Percentiles rank a stretch among this genome's conserved stretches.
phyloP scores from a whole-genome alignment of 768 basidiomycete genomes.

The Mycena sanguinolenta region DNA sequence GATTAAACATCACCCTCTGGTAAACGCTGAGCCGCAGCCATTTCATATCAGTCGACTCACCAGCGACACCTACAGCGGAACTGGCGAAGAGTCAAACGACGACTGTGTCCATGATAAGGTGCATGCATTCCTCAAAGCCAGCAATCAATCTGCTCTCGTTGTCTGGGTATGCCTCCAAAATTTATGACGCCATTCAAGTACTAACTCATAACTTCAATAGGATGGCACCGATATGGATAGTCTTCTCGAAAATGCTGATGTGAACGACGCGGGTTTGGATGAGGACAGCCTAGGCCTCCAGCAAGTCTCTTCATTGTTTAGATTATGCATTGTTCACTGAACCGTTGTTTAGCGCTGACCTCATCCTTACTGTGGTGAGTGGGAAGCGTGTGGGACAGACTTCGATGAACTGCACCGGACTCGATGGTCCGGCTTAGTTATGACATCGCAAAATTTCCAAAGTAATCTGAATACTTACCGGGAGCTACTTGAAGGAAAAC shows the following conservation, averaged over 20 bases:
- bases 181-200: neutral
- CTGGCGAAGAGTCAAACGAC: slow-evolving; percentile 13
- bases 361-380: slow-evolving; percentile 14
- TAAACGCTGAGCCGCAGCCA: slow-evolving; percentile 1
- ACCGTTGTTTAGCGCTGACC: slow-evolving; percentile 2
- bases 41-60: neutral
- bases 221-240: slow-evolving; percentile 11
- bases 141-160: slow-evolving; percentile 16
- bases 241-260: slow-evolving; percentile 14
- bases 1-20: slow-evolving; percentile 13
- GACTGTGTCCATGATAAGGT: slow-evolving; percentile 11
- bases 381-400: slow-evolving; percentile 6
- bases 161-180: slow-evolving; percentile 13
- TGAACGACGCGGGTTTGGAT: slow-evolving; percentile 15
- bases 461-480: too few relatives aligned
- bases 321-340: slow-evolving; percentile 7
- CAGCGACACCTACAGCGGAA: slow-evolving; percentile 7
- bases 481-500: too few relatives aligned
- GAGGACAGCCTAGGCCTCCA: slow-evolving; percentile 7
- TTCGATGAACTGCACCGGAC: slow-evolving; percentile 21
- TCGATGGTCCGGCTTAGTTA: slow-evolving; percentile 15
- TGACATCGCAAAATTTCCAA: too few relatives aligned
- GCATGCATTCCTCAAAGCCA: slow-evolving; percentile 8
- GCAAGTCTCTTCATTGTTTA: slow-evolving; percentile 5
- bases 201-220: neutral